Percentiles rank a stretch among this genome's conserved stretches.
phyloP scores from a whole-genome alignment of 2,329 filamentous ascomycete species.

The Penicillium oxalicum region DNA sequence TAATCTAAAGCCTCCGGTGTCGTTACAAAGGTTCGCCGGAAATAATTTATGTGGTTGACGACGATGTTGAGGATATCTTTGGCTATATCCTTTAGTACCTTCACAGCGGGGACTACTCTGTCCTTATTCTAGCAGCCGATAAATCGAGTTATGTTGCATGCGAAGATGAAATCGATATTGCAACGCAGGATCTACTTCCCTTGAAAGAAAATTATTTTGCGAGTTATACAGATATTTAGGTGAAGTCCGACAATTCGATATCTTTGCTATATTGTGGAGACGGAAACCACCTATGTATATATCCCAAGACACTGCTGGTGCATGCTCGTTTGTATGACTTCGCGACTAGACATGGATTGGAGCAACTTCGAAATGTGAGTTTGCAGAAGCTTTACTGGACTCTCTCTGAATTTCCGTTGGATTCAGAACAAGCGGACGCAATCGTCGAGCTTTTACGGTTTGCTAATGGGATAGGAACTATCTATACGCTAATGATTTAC shows the following conservation, averaged over 20 bases:
- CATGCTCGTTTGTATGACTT: conserved; percentile 1
- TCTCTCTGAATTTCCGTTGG: background rate
- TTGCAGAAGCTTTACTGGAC: conserved; percentile 1
- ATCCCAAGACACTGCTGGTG: conserved; percentile 4
- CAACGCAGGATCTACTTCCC: background rate
- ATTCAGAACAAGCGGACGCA: background rate
- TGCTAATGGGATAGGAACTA: background rate
- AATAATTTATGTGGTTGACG: background rate
- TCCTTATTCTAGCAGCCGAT: background rate
- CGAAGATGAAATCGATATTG: background rate
- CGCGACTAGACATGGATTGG: background rate
- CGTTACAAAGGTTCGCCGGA: background rate
- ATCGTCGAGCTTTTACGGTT: conserved; percentile 1
- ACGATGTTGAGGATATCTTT: background rate
- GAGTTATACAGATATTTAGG: conserved; percentile 2
- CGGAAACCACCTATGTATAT: conserved; percentile 3
- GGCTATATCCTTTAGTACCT: background rate
- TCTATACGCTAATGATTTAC: background rate
- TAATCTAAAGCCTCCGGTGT: conserved; percentile 1
- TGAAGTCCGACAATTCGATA: conserved; percentile 1
- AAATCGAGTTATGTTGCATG: background rate
- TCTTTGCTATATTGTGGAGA: conserved; percentile 3
- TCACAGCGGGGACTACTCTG: background rate
- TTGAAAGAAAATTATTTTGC: background rate
- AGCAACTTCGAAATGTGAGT: background rate